Evolutionary conservation across 805 yeast species (phyloP), one percentile per base, ranked within the genome.

Genomic region (Teunomyces tritomae): DNA sequence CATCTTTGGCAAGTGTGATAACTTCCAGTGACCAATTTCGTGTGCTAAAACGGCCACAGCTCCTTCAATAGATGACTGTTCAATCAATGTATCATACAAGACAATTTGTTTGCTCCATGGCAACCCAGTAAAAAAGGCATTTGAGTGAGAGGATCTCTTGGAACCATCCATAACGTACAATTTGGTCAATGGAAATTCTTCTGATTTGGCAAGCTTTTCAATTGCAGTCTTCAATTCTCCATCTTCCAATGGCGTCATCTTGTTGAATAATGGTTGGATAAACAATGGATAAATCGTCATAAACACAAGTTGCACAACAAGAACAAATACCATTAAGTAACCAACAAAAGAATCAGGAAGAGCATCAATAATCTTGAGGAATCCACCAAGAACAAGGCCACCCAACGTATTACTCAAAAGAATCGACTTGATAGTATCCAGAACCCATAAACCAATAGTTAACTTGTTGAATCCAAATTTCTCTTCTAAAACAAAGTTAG

Each of bases 61-160:
- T 68, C 94, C 96, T 37, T 78, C 79, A 27, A 81, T 78, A 28
- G 90, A 70, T 29, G 90, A 84, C 49, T 88, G 85, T 51, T 87
- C 82, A 54, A 94, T 85, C 70, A 94, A 79, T 8, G 97, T 94
- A 59, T 94, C 99, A 63, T 77, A 94, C 39, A 94, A 78, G 44
- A 94, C 98, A 70, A 94, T 94, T 68, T 91, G 92, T 70, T 94
- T 94, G 49, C 89, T 84, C 92, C 97, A 92, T 35, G 99, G 99
- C 59, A 94, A 77, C 4, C 99, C 99, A 57, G 87, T 81, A 64
- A 94, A 94, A 67, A 89, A 92, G 37, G 99, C 99, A 63, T 94
- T 94, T 7, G 98, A 92, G 69, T 94, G 99, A 6, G 95, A 82
- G 0, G 97, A 89, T 74, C 98, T 85, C 63, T 87, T 89, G 36